phyloP scores from a whole-genome alignment of 2,329 filamentous ascomycete species.

The Fonsecaea monophora region DNA sequence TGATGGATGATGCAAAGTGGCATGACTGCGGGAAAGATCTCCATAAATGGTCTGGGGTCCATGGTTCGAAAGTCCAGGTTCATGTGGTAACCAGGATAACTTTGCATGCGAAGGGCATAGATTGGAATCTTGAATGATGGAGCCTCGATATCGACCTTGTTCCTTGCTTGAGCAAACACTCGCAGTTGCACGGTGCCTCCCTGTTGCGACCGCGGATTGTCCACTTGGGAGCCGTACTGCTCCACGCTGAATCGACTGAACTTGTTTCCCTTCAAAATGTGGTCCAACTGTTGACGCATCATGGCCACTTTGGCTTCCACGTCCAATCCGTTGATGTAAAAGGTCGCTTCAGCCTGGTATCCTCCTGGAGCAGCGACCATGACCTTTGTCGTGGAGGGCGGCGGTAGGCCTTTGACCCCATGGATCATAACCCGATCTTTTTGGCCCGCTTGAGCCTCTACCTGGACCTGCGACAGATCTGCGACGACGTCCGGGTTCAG shows the following conservation, averaged over 20 bases:
- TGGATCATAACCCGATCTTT: constrained; percentile 48
- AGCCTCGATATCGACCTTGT: constrained; percentile 14
- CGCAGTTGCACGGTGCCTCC: constrained; percentile 47
- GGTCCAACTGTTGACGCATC: constrained; percentile 27
- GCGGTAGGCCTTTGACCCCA: constrained; percentile 51
- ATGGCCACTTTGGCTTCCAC: constrained; percentile 49
- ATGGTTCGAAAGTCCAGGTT: constrained; percentile 54
- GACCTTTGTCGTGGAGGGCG: constrained; percentile 59
- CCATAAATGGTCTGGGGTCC: constrained; percentile 53
- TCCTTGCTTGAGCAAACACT: constrained; percentile 22
- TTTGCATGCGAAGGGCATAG: constrained; percentile 47
- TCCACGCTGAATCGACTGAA: constrained; percentile 49
- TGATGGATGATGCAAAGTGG: constrained; percentile 33
- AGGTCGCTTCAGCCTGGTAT: constrained; percentile 54
- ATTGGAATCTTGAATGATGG: constrained; percentile 17
- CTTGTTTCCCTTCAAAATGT: constrained; percentile 41
- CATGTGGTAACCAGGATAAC: constrained; percentile 55
- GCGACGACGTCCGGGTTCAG: constrained; percentile 57
- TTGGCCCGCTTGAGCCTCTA: constrained; percentile 47
- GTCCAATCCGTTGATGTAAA: constrained; percentile 56
- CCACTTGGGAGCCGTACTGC: constrained; percentile 45
- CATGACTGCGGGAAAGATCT: constrained; percentile 51
- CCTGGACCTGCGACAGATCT: constrained; percentile 43
- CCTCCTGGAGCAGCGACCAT: constrained; percentile 58
- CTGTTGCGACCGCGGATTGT: constrained; percentile 49